Evolutionary conservation across 768 basidiomycete genomes (phyloP), one percentile per base, ranked within the genome.

Genomic region (Tulasnella sp.): DNA sequence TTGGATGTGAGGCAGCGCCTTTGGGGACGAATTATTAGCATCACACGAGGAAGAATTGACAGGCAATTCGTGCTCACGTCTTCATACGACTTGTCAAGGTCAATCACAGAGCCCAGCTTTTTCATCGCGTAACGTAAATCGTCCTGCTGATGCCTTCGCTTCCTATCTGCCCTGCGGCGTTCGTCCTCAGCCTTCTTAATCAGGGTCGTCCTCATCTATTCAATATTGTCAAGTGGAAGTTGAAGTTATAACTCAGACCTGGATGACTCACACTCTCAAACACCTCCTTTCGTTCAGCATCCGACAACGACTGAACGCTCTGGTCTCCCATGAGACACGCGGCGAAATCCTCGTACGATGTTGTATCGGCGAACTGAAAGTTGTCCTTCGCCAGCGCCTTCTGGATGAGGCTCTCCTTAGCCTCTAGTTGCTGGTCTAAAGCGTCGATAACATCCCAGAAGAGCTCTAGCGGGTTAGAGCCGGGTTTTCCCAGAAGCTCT

Each of bases 71-170:
- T 7, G 71, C 82, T 56, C 64, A 89, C 93, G 65, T 87, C 82
- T 65, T 97, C 94, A 67, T 86, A 98, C 1, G 84, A 69, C 58
- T 84, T 68, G 27, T 73, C 80, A 51, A 93, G 70, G 64, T 95
- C 90, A 41, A 97, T 71, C 1, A 88, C 80, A 51, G 93, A 88
- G 0, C 87, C 70, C 5, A 95, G 75, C 69, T 95, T 95, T 73
- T 88, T 92, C 64, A 97, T 76, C 0, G 94, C 96, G 73, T 98
- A 96, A 4, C 96, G 85, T 38, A 99, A 76, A 68, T 98, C 96
- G 71, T 99, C 96, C 67, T 96, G 90, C 63, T 91, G 72, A 70
- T 95, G 88, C 26, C 94, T 80, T 60, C 85, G 82, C 66, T 79
- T 84, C 60, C 92, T 79, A 71, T 98, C 96, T 0, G 83, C 73